Evolutionary conservation across 1,139 yeast genomes (phyloP).

Genomic region (Nakaseomyces nivariensis): DNA sequence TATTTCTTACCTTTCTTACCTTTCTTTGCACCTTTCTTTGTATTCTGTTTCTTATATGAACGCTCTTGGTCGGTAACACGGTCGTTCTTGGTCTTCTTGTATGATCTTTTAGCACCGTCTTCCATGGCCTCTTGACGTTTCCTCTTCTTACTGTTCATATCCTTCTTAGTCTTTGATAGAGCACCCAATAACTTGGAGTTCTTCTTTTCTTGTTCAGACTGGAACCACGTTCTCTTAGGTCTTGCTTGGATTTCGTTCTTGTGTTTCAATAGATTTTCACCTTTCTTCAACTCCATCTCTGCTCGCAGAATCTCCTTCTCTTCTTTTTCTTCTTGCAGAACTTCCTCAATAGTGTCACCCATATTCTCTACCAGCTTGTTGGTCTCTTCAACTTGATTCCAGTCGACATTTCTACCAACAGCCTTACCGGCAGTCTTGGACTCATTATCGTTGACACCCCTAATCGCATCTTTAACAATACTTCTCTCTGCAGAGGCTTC

Average conservation of each 20-base stretch:
- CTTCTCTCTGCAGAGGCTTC: slow-evolving; percentile 76
- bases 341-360: slow-evolving; percentile 55
- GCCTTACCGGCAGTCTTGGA: slow-evolving; percentile 40
- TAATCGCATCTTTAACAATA: slow-evolving; percentile 82
- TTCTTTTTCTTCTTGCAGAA: slow-evolving; percentile 76
- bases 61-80: slow-evolving; percentile 42
- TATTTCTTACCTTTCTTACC: neutral
- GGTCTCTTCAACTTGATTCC: slow-evolving; percentile 69
- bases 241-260: slow-evolving; percentile 75
- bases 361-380: slow-evolving; percentile 52
- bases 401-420: slow-evolving; percentile 76
- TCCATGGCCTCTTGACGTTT: slow-evolving; percentile 46
- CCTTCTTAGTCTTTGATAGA: slow-evolving; percentile 37
- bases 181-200: slow-evolving; percentile 28
- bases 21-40: slow-evolving; percentile 19
- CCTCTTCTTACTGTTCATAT: slow-evolving; percentile 46
- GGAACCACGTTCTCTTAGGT: slow-evolving; percentile 97
- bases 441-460: slow-evolving; percentile 41
- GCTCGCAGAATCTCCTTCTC: slow-evolving; percentile 81
- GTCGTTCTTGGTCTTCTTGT: slow-evolving; percentile 64
- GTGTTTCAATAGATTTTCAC: slow-evolving; percentile 72
- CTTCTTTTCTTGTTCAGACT: slow-evolving; percentile 62
- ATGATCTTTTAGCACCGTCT: slow-evolving; percentile 37
- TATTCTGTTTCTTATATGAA: slow-evolving; percentile 32
- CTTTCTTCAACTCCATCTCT: slow-evolving; percentile 82